Base-by-base conservation (phyloP, 2,329 filamentous ascomycete genomes). In the Neoascochyta sp. region DNA sequence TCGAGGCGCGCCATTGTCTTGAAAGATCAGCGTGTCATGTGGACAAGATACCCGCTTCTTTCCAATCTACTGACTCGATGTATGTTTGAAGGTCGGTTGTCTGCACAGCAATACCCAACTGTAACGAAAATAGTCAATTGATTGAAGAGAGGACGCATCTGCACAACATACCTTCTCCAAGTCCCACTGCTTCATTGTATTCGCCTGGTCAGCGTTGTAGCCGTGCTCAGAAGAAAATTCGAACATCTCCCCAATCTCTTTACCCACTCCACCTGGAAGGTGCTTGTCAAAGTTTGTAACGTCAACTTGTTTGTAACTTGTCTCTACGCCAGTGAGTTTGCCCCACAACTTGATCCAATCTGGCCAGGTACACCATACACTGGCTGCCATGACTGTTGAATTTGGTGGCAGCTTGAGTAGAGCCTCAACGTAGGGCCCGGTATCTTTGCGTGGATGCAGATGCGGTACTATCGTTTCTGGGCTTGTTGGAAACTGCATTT, bases 161-260 rank as follows among this genome's bases (percentile, higher is more conserved):
- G 13, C 11, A 14, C 9, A 20, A 30, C 32, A 8, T 29, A 44
- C 43, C 29, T 43, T 35, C 16, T 43, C 26, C 18, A 41, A 21
- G 20, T 43, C 32, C 36, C 34, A 38, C 2, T 20, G 30, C 23
- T 35, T 43, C 19, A 44, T 21, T 3, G 40, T 36, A n/a, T 35
- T 27, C 11, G 23, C 14, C 12, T 62, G 52, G 6, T 43, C 36
- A 2, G 56, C 60, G 39, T 59, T 51, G 35, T 57, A 63, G 3
- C 54, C 60, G 34, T 47, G 58, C 16, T 60, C 48, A 4, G 36
- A 43, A 34, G 51, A 50, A 9, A 52, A 57, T 12, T 45, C 34
- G 7, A 37, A 49, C 37, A 51, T 57, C 19, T 62, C 50, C 1
- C 45, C 52, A 16, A 53, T 43, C 23, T 57, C 58, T 39, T 36